phyloP scores from a whole-genome alignment of 345 rosid species.

The Linum lewisii region DNA sequence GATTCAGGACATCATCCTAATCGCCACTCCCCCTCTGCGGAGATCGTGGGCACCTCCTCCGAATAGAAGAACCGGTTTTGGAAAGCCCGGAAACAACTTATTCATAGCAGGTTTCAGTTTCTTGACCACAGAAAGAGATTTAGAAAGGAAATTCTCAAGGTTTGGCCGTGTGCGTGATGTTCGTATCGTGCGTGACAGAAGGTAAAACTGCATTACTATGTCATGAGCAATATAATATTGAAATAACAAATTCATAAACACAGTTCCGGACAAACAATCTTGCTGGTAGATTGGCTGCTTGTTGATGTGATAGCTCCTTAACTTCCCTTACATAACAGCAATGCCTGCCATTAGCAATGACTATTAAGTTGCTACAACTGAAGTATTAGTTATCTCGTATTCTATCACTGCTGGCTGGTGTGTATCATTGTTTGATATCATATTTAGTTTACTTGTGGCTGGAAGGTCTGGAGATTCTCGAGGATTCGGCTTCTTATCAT shows the following conservation, averaged over 20 bases:
- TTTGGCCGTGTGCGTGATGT: slow-evolving; percentile 22
- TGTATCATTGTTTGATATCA: neutral
- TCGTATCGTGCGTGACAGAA: slow-evolving; percentile 19
- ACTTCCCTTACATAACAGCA: neutral
- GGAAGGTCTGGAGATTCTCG: slow-evolving; percentile 19
- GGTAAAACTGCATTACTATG: slow-evolving; percentile 7
- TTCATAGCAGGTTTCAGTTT: slow-evolving; percentile 21
- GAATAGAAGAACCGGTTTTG: slow-evolving; percentile 17
- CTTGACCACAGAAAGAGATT: slow-evolving; percentile 24
- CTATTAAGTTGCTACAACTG: too few species aligned
- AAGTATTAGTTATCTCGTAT: too few species aligned
- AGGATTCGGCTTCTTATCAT: slow-evolving; percentile 22
- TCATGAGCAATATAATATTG: neutral
- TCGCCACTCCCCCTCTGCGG: slow-evolving; percentile 9
- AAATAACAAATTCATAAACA: too few species aligned
- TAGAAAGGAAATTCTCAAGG: slow-evolving; percentile 24
- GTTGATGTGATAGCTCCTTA: neutral
- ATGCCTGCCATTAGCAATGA: neutral
- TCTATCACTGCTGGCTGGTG: neutral
- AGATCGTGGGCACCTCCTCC: slow-evolving; percentile 28
- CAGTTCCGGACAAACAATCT: too few species aligned
- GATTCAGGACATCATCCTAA: slow-evolving; percentile 2
- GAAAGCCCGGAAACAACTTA: slow-evolving; percentile 19
- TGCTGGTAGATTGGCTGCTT: too few species aligned
- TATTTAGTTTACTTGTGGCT: slow-evolving; percentile 3